Evolutionary conservation across 2,329 filamentous ascomycete species (phyloP), one percentile per base, ranked within the genome.

Genomic region (Fusarium aywerte): DNA sequence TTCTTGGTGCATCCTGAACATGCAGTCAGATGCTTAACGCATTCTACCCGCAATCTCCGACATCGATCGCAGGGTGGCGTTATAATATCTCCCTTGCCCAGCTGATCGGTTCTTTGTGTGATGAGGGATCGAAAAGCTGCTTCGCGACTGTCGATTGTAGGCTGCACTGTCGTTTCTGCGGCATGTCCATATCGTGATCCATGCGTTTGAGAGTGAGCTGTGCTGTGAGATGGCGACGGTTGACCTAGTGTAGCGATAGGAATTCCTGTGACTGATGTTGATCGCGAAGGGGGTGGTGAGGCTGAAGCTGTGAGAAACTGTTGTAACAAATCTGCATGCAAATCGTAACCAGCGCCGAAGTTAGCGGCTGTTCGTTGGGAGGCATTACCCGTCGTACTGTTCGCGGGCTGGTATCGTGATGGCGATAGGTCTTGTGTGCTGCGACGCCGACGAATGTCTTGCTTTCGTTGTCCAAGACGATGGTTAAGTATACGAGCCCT

Each of bases 1-100:
- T 96, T 96, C 76, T 92, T 94, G 0, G 93, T 96, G 77, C 93
- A 97, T 21, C 92, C 92, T 77, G 90, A 88, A 74, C 93, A 97
- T 10, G 92, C 92, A 0, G 92, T 96, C 36, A 96, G 82, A 65
- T 97, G 92, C 78, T 96, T 96, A 45, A 94, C 82, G 65, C 93
- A 97, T 58, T 92, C 88, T 80, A 93, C 92, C 67, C 91, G 89
- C 16, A 96, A 82, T 29, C 93, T 85, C 42, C 93, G 85, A 75
- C 93, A 97, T 35, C 92, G 85, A 75, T 97, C 93, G 74, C 93
- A 97, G 0, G 92, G 92, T 11, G 93, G 93, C n/a, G 87, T 79
- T 47, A 97, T 91, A 7, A 87, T 82, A 54, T 93, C 90, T 5
- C 92, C 92, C 45, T 91, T 89, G 45, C 85, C 83, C 5, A 96